Conservation (phyloP, 257 asterid species). For the Dorcoceras hygrometricum region DNA sequence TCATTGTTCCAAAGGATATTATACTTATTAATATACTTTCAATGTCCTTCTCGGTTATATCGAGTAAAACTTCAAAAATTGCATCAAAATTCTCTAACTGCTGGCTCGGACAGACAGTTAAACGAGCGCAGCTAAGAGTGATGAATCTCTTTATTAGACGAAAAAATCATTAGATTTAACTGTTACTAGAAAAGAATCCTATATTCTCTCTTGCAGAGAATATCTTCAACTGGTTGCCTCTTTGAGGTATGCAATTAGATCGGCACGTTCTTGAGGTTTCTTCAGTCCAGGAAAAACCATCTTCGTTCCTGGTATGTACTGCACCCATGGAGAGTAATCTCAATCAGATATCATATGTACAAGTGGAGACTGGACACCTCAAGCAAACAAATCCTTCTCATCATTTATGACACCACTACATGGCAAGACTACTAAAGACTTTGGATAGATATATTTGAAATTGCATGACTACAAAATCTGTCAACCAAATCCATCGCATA, state of each 20-base stretch:
- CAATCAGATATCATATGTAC: neutral
- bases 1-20: neutral
- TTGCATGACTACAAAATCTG: neutral
- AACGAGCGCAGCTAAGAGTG: conserved; percentile 20
- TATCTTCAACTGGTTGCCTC: conserved; percentile 60
- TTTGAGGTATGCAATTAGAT: conserved; percentile 85
- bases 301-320: conserved; percentile 95
- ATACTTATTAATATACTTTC: neutral
- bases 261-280: conserved; percentile 91
- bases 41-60: too few relatives aligned
- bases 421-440: neutral
- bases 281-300: conserved; percentile 99
- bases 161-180: neutral
- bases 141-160: conserved; percentile 35
- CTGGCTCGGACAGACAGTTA: conserved; percentile 27
- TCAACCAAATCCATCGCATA: neutral
- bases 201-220: neutral
- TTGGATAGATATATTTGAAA: neutral
- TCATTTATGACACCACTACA: neutral
- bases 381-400: neutral
- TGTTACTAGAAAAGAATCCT: conserved; percentile 19
- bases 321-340: conserved; percentile 26
- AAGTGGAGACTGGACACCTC: neutral
- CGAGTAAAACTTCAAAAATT: neutral
- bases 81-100: conserved; percentile 31